These are phyloP conservation scores for Diplotaxis tenuifolia DNA, from an alignment of 345 rosid genomes.

Conservation along the genomic window DNA sequence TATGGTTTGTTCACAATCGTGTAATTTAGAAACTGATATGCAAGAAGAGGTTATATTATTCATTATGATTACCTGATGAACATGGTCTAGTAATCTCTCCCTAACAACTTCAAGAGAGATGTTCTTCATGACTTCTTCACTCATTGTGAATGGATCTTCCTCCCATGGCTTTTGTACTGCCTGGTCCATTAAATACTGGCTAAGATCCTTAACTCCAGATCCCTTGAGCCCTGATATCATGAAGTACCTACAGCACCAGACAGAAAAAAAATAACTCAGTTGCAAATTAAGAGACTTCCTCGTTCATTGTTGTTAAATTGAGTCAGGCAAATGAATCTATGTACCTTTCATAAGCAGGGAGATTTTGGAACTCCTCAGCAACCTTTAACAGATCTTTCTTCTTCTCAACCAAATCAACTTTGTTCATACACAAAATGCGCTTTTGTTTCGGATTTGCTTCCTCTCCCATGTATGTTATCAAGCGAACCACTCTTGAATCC, in stretches of 20 bases:
- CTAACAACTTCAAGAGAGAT: conserved; percentile 89
- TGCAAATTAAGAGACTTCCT: neutral
- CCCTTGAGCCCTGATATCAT: conserved; percentile 93
- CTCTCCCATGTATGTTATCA: conserved; percentile 70
- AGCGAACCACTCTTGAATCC: conserved; percentile 69
- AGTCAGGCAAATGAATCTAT: neutral
- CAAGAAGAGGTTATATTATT: neutral
- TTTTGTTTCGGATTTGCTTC: conserved; percentile 64
- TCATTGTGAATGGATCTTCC: conserved; percentile 83
- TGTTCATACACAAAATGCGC: conserved; percentile 87
- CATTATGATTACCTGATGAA: conserved; percentile 70
- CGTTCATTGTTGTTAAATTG: neutral
- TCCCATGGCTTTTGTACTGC: conserved; percentile 95
- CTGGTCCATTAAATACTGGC: conserved; percentile 71
- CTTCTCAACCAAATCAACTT: conserved; percentile 78
- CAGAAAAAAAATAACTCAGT: too few relatives aligned
- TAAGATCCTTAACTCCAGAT: conserved; percentile 74
- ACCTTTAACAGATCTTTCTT: conserved; percentile 80
- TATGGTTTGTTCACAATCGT: conserved; percentile 31
- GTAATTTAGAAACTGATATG: neutral
- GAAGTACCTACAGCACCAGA: conserved; percentile 54
- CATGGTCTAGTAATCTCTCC: conserved; percentile 79
- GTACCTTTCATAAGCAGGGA: conserved; percentile 84
- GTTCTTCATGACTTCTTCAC: conserved; percentile 87
- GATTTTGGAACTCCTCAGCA: conserved; percentile 72